phyloP scores from a whole-genome alignment of 768 basidiomycete species.

The Hericium alpestre region DNA sequence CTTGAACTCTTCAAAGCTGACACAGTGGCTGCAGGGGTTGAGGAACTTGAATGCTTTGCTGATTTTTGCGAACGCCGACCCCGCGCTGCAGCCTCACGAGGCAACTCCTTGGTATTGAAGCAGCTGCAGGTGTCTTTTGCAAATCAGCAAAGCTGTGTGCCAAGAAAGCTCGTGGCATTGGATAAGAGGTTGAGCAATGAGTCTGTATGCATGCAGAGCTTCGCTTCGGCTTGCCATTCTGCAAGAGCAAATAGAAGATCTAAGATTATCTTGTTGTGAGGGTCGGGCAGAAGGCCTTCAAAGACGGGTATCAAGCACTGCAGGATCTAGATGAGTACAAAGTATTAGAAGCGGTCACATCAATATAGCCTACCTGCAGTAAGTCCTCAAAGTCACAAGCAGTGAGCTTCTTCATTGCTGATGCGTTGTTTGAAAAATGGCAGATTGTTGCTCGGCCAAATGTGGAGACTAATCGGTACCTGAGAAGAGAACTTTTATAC shows the following conservation, averaged over 20 bases:
- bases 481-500: neutral
- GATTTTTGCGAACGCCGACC: too few relatives aligned
- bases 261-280: slow-evolving; percentile 15
- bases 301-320: slow-evolving; percentile 27
- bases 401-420: slow-evolving; percentile 17
- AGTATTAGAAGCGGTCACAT: neutral
- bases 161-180: too few relatives aligned
- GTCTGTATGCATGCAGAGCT: slow-evolving; percentile 24
- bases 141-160: too few relatives aligned
- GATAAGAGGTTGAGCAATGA: slow-evolving; percentile 8
- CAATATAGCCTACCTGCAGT: slow-evolving; percentile 15
- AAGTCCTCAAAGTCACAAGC: slow-evolving; percentile 20
- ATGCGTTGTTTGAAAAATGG: slow-evolving; percentile 12
- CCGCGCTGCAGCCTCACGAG: too few relatives aligned
- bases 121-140: too few relatives aligned
- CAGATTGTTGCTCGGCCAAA: slow-evolving; percentile 19
- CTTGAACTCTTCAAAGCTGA: too few relatives aligned
- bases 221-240: slow-evolving; percentile 26
- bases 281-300: slow-evolving; percentile 20
- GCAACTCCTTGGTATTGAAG: too few relatives aligned
- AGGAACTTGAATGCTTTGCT: too few relatives aligned
- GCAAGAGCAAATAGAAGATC: slow-evolving; percentile 17
- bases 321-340: too few relatives aligned
- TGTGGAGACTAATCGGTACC: slow-evolving; percentile 14
- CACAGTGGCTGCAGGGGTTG: slow-evolving; percentile 13